Evolutionary conservation across 768 basidiomycete species (phyloP), one percentile per base, ranked within the genome.

Genomic region (Trametes cingulata): DNA sequence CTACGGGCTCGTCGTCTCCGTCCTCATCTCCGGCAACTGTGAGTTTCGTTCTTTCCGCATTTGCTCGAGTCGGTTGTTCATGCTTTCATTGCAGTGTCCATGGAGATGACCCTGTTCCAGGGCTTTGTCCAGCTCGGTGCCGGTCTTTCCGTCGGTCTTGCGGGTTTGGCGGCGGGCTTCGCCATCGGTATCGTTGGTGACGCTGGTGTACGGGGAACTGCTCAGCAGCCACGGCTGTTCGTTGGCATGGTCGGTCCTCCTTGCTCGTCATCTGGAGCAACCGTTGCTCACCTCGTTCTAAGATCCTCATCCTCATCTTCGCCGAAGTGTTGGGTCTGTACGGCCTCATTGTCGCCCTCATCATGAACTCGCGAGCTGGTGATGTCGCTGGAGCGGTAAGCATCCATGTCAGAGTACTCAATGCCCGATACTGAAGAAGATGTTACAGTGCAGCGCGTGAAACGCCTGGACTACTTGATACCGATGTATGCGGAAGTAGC

Each of bases 111-210:
- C 9, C 86, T 99, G 63, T 95, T 93, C 73, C 85, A 91, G 71
- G 95, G 95, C 53, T 95, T 97, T 76, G 84, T 92, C 56, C 93
- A 96, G 68, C 90, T 97, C 60, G 95, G 94, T 71, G 95, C 94
- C 42, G 95, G 95, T 72, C 85, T 96, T 49, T 84, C 93, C 1
- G 93, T 95, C 69, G 93, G 94, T 67, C 86, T 93, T 51, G 92
- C 95, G 42, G 96, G 96, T 82, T 85, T 99, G 37, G 92, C 95
- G 51, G 96, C 96, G 61, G 97, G 97, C 50, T 96, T 98, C 66
- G 97, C 97, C 62, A 88, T 99, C 71, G 97, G 97, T 58, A 98
- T 98, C 71, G 97, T 98, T 58, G 97, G 97, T 72, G 97, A 99
- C 73, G 95, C 96, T 61, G 96, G 97, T 82, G 97, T 98, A 27